These are phyloP conservation scores for Coelastrella sp. DNA, from an alignment of 139 green algal genomes.

Conservation along the genomic window DNA sequence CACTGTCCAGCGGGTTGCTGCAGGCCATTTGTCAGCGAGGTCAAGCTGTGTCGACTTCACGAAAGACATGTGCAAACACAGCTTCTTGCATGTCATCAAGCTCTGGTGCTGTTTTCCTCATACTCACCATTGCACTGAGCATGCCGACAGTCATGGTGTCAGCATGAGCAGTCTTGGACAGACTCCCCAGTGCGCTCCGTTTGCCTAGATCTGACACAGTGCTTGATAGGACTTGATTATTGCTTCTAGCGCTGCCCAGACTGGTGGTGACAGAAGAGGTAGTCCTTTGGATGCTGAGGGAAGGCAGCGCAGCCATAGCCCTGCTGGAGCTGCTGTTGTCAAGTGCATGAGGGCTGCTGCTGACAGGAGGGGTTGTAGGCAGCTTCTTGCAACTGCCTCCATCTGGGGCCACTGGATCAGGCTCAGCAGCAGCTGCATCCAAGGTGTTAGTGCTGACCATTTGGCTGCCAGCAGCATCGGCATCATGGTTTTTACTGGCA, in stretches of 20 bases:
- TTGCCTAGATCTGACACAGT: too few species aligned
- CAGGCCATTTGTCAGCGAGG: background rate
- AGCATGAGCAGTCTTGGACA: background rate
- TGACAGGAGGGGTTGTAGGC: background rate
- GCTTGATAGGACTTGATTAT: too few species aligned
- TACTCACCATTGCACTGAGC: constrained; percentile 35
- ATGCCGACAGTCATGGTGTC: constrained; percentile 9
- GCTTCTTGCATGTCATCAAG: background rate
- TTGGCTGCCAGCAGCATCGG: too few species aligned
- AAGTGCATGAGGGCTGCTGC: background rate
- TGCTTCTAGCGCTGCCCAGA: background rate
- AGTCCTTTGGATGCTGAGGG: background rate
- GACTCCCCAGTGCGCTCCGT: too few species aligned
- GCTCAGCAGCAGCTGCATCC: background rate
- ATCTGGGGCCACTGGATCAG: background rate
- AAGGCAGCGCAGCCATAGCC: background rate
- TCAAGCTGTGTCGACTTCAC: too few species aligned
- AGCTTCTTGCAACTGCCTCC: background rate
- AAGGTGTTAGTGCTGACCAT: too few species aligned
- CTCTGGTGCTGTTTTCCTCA: too few species aligned
- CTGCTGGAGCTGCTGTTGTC: background rate
- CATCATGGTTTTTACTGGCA: too few species aligned
- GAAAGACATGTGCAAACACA: background rate
- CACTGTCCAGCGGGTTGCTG: background rate
- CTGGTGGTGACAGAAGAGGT: background rate